Conservation (phyloP, 106 monocot genomes). For the Posidonia australis region DNA sequence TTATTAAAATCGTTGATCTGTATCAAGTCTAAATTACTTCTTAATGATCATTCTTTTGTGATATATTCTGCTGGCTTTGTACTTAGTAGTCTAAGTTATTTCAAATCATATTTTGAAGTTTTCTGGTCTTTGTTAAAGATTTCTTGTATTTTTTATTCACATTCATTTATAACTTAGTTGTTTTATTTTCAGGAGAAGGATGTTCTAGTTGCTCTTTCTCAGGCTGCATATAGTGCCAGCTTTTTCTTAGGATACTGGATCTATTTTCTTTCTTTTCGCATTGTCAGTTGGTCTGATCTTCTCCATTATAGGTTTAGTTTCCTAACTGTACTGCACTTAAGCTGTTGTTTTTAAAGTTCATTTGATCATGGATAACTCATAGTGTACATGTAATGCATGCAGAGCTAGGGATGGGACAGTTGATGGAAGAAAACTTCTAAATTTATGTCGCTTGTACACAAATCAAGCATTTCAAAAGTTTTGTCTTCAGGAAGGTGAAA, state of each 20-base stretch:
- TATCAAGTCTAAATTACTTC: too few relatives aligned
- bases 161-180: not conserved
- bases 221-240: conserved; percentile 67
- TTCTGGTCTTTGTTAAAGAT: not conserved
- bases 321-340: not conserved
- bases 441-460: conserved; percentile 59
- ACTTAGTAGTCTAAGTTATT: too few relatives aligned
- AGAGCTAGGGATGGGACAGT: conserved; percentile 34
- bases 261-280: conserved; percentile 52
- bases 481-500: conserved; percentile 94
- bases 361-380: not conserved
- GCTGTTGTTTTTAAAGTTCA: not conserved
- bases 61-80: too few relatives aligned
- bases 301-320: conserved; percentile 49
- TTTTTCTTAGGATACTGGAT: conserved; percentile 72
- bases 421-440: conserved; percentile 43
- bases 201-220: conserved; percentile 73
- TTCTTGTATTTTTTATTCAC: not conserved
- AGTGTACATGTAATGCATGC: conserved; percentile 12
- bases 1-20: too few relatives aligned
- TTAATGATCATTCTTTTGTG: not conserved
- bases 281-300: conserved; percentile 25
- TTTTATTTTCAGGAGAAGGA: conserved; percentile 52
- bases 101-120: not conserved
- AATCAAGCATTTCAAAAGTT: conserved; percentile 70